A percentile compares a stretch with the other conserved stretches of the same genome.
These are phyloP conservation scores for Leccinum pseudoinsigne DNA, from an alignment of 1,284 basidiomycete genomes.

Conservation along the genomic window DNA sequence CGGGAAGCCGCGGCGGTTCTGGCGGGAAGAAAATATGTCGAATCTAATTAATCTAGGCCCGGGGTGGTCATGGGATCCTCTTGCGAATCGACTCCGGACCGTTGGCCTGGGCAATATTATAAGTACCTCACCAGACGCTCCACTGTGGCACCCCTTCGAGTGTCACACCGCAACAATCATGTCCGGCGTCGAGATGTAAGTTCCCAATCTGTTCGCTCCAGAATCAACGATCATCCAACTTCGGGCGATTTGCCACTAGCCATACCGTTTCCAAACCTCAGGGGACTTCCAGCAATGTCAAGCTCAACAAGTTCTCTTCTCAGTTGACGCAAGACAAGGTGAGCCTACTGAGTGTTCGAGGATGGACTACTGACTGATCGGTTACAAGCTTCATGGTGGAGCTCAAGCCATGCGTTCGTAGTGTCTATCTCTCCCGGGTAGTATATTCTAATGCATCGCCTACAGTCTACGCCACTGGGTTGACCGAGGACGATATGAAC, in stretches of 20 bases:
- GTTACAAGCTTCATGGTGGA: conserved; percentile 60
- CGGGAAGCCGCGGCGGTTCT: conserved; percentile 21
- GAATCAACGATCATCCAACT: background rate
- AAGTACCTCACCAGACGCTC: conserved; percentile 16
- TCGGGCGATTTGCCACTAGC: conserved; percentile 26
- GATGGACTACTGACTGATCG: conserved; percentile 1
- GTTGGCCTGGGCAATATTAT: conserved; percentile 11
- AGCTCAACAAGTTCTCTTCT: conserved; percentile 71
- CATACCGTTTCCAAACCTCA: conserved; percentile 42
- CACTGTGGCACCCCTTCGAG: background rate
- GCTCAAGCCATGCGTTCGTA: conserved; percentile 80
- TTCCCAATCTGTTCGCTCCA: conserved; percentile 4
- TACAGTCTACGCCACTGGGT: conserved; percentile 73
- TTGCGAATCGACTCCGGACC: conserved; percentile 9
- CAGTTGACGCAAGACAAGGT: conserved; percentile 75
- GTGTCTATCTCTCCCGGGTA: conserved; percentile 8
- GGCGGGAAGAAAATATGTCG: conserved; percentile 6
- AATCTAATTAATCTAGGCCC: conserved; percentile 1
- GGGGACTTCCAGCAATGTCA: conserved; percentile 34
- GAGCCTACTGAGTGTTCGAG: background rate
- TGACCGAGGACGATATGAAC: conserved; percentile 78
- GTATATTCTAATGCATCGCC: conserved; percentile 8
- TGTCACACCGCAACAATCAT: conserved; percentile 27
- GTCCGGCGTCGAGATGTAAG: conserved; percentile 62
- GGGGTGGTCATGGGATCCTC: conserved; percentile 23